Conservation (phyloP, 345 rosid genomes). For the Brassica carinata region DNA sequence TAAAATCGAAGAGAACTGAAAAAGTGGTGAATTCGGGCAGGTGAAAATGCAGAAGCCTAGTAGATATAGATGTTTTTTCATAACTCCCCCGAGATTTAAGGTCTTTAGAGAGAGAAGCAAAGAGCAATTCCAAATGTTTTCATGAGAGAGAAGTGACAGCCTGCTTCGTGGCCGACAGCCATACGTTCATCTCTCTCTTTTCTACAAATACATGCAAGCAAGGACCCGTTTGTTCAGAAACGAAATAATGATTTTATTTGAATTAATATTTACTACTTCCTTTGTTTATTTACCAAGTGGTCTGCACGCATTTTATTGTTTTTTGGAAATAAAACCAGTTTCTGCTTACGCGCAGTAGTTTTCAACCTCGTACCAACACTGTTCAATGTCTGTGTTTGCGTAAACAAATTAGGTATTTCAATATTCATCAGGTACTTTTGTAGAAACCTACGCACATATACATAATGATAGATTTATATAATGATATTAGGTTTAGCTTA, state of each 20-base stretch:
- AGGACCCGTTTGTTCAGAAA: slow-evolving; percentile 17
- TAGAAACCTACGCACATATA: slow-evolving; percentile 35
- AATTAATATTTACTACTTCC: background rate
- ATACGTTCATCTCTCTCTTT: slow-evolving; percentile 15
- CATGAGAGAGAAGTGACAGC: slow-evolving; percentile 34
- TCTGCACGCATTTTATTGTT: slow-evolving; percentile 37
- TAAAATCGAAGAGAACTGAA: background rate
- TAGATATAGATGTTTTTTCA: slow-evolving; percentile 31
- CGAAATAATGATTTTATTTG: slow-evolving; percentile 1
- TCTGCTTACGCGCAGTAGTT: slow-evolving; percentile 26
- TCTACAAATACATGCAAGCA: slow-evolving; percentile 16
- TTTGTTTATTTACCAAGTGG: slow-evolving; percentile 15
- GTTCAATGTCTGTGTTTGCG: slow-evolving; percentile 40
- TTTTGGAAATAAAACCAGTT: slow-evolving; percentile 29
- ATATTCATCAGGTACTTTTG: slow-evolving; percentile 41
- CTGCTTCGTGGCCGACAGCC: slow-evolving; percentile 38
- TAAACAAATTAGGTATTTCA: slow-evolving; percentile 41
- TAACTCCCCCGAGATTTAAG: slow-evolving; percentile 44
- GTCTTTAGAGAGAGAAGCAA: slow-evolving; percentile 26
- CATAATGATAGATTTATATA: background rate
- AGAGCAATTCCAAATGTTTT: slow-evolving; percentile 39
- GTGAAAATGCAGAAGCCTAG: slow-evolving; percentile 46
- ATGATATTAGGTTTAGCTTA: slow-evolving; percentile 2
- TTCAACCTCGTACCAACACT: slow-evolving; percentile 44
- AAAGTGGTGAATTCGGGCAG: slow-evolving; percentile 40